Evolutionary conservation across 345 rosid species (phyloP), one percentile per base, ranked within the genome.

Genomic region (Salix udensis): DNA sequence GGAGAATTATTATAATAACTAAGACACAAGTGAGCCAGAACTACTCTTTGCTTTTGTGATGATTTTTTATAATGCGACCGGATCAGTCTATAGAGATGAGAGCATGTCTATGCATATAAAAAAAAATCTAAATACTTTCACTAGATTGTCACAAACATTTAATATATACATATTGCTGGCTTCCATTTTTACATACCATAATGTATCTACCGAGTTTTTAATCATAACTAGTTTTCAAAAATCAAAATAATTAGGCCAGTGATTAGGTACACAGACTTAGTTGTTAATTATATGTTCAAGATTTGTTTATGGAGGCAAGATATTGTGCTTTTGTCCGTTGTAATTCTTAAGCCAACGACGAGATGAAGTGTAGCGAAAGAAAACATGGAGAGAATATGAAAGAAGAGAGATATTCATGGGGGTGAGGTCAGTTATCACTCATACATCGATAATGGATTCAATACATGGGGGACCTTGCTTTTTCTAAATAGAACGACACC

Each of bases 341-440:
- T 13, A 26, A 65, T 26, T 15, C 2, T 37, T 13, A 65, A 26
- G 77, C 81, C 81, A 60, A 58, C 73, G 7, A 26, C 13, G 5
- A 21, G 31, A 36, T 4, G 67, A 42, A 65, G 74, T 28, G 64
- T 69, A 21, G 53, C 19, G 30, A 8, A n/a, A 21, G 11, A 23
- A 84, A 78, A 79, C 85, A 86, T 77, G 82, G 74, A 72, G 76
- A 70, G 84, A 79, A 76, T 53, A 77, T 1, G n/a, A 74, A 46
- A 70, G 76, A 74, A 80, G 73, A 74, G 73, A 65, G 88, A 81
- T 77, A 50, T 6, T 15, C 21, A 16, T 79, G n/a, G 24, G 24
- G 71, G 78, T 80, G 88, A 87, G 83, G 77, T 88, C 91, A 87
- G 65, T 82, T 39, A 50, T 44, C 87, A 84, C 76, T 76, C 60